A percentile compares a stretch with the other conserved stretches of the same genome.
Conservation (phyloP, 2,329 filamentous ascomycete genomes). For the Neofusicoccum sp. region DNA sequence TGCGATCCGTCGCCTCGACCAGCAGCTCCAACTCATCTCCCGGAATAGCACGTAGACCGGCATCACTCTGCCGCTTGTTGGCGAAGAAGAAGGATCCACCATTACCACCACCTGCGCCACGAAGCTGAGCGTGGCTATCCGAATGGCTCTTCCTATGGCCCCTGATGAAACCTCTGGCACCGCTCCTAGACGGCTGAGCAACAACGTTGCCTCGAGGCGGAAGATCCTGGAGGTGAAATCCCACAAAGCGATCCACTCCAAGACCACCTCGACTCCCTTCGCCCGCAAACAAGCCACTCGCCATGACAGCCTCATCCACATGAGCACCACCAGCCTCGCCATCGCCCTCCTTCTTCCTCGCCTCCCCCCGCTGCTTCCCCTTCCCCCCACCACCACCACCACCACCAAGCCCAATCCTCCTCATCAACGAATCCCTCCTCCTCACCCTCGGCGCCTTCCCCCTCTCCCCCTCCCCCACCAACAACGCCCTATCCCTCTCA, state of each 20-base stretch:
- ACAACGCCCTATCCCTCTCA: background rate
- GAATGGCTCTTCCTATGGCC: slow-evolving; percentile 10
- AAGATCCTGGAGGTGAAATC: no score
- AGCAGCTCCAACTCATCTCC: slow-evolving; percentile 5
- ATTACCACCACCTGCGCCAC: no score
- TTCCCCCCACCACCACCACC: background rate
- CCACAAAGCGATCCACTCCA: no score
- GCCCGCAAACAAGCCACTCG: no score
- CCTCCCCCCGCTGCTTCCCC: background rate
- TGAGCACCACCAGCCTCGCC: background rate
- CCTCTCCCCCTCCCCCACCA: background rate
- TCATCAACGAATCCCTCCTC: slow-evolving; percentile 1
- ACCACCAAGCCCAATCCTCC: background rate
- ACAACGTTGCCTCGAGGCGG: no score
- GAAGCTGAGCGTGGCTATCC: background rate
- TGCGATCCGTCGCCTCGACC: slow-evolving; percentile 5
- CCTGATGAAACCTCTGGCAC: background rate
- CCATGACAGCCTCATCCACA: background rate
- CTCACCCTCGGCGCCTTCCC: background rate
- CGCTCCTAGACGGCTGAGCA: no score
- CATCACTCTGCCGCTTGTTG: background rate
- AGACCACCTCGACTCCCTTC: no score
- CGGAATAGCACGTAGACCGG: background rate
- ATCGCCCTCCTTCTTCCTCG: background rate
- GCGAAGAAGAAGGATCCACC: no score